phyloP scores from a whole-genome alignment of 164 flowering plant species.

The Euptelea pleiosperma region DNA sequence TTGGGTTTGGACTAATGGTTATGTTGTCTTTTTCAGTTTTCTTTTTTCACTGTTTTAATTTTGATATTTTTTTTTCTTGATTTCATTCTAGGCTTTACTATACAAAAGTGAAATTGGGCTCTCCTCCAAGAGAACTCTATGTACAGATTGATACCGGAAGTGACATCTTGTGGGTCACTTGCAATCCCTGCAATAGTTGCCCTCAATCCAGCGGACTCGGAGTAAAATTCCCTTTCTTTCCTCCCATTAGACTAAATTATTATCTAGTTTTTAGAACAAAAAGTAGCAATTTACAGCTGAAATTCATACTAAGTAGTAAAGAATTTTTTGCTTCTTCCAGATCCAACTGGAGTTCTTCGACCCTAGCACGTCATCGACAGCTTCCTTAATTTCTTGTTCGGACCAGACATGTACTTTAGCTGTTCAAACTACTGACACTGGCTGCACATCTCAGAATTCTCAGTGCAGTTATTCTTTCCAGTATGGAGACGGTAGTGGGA shows the following conservation, averaged over 20 bases:
- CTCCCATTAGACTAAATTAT: neutral
- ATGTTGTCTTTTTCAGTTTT: neutral
- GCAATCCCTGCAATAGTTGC: conserved; percentile 75
- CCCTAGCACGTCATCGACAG: conserved; percentile 65
- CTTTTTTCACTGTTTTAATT: neutral
- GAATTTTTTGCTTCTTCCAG: conserved; percentile 30
- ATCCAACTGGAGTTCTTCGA: conserved; percentile 61
- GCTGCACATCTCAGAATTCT: conserved; percentile 42
- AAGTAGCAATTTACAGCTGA: neutral
- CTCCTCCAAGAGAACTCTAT: conserved; percentile 74
- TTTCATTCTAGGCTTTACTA: conserved; percentile 64
- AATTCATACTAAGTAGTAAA: neutral
- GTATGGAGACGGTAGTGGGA: conserved; percentile 97
- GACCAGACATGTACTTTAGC: conserved; percentile 58
- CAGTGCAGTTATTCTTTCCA: conserved; percentile 71
- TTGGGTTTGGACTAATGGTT: too few relatives aligned
- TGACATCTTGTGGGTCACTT: conserved; percentile 88
- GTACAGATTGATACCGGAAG: conserved; percentile 99
- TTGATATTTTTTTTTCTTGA: conserved; percentile 1
- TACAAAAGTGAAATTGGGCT: conserved; percentile 70
- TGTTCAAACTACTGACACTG: conserved; percentile 55
- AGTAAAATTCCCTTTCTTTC: conserved; percentile 33
- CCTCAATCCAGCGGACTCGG: conserved; percentile 76
- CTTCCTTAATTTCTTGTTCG: conserved; percentile 55
- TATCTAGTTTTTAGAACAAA: conserved; percentile 1